Conservation (phyloP, 306 rosid genomes). For the Ziziphus jujuba region DNA sequence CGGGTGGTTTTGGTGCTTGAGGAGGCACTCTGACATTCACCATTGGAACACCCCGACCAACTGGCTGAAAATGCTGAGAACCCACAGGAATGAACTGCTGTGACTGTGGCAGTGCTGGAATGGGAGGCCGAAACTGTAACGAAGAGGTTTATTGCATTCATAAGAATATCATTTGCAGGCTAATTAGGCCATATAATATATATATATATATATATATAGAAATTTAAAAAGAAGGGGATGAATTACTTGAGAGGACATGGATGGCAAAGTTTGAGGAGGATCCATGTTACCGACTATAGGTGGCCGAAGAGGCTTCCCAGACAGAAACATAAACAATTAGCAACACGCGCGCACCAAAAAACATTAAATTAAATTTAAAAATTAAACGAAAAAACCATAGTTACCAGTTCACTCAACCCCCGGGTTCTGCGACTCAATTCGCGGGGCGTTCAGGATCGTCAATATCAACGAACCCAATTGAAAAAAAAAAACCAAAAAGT, state of each 20-base stretch:
- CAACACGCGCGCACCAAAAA: no score
- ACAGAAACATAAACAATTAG: conserved; percentile 10
- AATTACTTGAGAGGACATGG: conserved; percentile 75
- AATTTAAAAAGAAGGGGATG: conserved; percentile 15
- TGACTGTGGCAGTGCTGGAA: conserved; percentile 60
- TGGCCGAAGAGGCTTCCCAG: conserved; percentile 69
- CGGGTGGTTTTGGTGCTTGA: conserved; percentile 57
- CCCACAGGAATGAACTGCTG: conserved; percentile 71
- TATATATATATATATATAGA: no score
- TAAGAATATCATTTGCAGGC: conserved; percentile 5
- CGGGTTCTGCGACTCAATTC: no score
- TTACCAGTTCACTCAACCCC: no score
- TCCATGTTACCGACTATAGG: conserved; percentile 69
- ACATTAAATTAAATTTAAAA: no score
- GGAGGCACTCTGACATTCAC: conserved; percentile 76
- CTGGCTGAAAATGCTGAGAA: conserved; percentile 71
- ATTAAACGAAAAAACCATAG: no score
- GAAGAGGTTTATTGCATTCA: conserved; percentile 8
- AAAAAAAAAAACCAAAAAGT: no score
- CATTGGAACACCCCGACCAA: conserved; percentile 65
- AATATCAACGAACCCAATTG: no score
- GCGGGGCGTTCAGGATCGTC: no score
- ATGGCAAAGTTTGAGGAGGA: conserved; percentile 65
- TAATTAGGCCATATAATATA: no score
- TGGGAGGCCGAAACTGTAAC: conserved; percentile 71